These are phyloP conservation scores for Allomyces arbusculus DNA, from an alignment of 192 early-diverging fungal species.

Conservation along the genomic window DNA sequence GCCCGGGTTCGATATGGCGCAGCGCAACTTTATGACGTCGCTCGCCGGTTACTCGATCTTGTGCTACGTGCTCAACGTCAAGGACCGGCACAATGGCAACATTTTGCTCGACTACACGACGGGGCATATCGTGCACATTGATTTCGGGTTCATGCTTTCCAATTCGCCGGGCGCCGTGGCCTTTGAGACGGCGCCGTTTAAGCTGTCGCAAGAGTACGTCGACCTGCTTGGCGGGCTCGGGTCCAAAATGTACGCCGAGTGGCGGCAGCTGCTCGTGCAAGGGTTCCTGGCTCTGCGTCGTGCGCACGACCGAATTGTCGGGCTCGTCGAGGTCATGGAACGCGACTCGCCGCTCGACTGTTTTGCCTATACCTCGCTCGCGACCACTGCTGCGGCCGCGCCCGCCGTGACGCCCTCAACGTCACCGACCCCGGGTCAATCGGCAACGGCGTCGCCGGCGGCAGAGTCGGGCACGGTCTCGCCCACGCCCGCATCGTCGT, in stretches of 20 bases:
- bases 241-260: slow-evolving; percentile 71
- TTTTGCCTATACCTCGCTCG: slow-evolving; percentile 27
- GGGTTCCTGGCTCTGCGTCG: slow-evolving; percentile 78
- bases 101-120: slow-evolving; percentile 61
- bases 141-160: slow-evolving; percentile 98
- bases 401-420: neutral
- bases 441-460: too few relatives aligned
- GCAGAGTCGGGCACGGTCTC: too few relatives aligned
- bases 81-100: slow-evolving; percentile 96
- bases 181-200: slow-evolving; percentile 95
- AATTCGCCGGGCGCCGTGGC: slow-evolving; percentile 93
- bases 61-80: slow-evolving; percentile 84
- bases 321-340: slow-evolving; percentile 91
- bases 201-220: slow-evolving; percentile 89
- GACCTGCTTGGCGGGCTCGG: slow-evolving; percentile 82
- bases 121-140: slow-evolving; percentile 76
- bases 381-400: neutral
- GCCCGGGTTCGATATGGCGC: slow-evolving; percentile 61
- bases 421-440: neutral
- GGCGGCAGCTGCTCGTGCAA: slow-evolving; percentile 58
- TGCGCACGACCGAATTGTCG: slow-evolving; percentile 65
- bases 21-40: slow-evolving; percentile 85
- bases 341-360: slow-evolving; percentile 49
- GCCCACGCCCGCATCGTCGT: too few relatives aligned
- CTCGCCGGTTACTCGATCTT: slow-evolving; percentile 84